These are phyloP conservation scores for Naematelia encephala DNA, from an alignment of 768 basidiomycete species.

Conservation along the genomic window DNA sequence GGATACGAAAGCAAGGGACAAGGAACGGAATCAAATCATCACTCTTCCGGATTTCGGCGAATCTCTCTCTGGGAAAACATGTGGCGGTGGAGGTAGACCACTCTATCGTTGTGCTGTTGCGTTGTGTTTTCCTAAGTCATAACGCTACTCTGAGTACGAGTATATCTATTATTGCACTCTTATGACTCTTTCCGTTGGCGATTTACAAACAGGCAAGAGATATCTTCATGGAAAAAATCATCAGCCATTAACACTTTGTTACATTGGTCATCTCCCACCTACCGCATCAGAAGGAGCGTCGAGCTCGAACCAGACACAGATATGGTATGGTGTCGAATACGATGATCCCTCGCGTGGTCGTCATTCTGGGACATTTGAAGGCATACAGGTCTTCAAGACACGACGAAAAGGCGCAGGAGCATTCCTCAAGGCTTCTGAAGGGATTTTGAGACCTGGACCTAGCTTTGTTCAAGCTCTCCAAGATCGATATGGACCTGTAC, in stretches of 20 bases:
- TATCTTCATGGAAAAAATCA: slow-evolving; percentile 34
- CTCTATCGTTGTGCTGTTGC: neutral
- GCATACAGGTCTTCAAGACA: slow-evolving; percentile 66
- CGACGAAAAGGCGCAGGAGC: slow-evolving; percentile 33
- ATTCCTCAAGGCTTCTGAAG: slow-evolving; percentile 32
- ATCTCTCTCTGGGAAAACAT: neutral
- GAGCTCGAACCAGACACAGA: slow-evolving; percentile 5
- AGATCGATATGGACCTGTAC: slow-evolving; percentile 62
- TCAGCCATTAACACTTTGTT: slow-evolving; percentile 33
- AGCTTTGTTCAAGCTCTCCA: slow-evolving; percentile 72
- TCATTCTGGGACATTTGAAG: slow-evolving; percentile 78
- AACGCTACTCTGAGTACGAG: no score
- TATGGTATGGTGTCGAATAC: slow-evolving; percentile 98
- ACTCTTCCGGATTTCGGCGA: neutral
- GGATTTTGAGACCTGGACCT: neutral
- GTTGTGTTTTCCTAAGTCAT: no score
- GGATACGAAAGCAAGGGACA: neutral
- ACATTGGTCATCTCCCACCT: slow-evolving; percentile 34
- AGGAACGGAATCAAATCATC: neutral
- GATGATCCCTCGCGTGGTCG: slow-evolving; percentile 80
- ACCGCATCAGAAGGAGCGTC: neutral
- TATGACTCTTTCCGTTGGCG: neutral
- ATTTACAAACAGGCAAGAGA: slow-evolving; percentile 16
- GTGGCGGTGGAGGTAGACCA: slow-evolving; percentile 8
- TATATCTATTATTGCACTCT: neutral